phyloP scores from a whole-genome alignment of 495 filamentous ascomycete genomes.

The Hypoxylon subgilvum region DNA sequence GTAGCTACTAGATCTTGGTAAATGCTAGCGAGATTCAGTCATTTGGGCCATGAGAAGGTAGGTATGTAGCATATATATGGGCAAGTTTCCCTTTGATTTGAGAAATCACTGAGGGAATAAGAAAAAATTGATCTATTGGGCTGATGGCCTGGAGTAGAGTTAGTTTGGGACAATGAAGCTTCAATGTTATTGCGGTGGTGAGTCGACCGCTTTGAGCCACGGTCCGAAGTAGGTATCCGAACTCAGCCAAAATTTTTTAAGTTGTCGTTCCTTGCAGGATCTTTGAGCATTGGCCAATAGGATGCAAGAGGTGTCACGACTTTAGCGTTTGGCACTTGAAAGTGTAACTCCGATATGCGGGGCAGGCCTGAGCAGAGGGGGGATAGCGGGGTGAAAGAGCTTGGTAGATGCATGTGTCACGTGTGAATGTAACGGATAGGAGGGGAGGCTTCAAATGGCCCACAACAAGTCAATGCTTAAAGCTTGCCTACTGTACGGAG shows the following conservation, averaged over 20 bases:
- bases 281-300: constrained; percentile 30
- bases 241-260: constrained; percentile 14
- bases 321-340: background rate
- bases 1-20: constrained; percentile 1
- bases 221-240: constrained; percentile 36
- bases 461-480: no score
- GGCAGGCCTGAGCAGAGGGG: no score
- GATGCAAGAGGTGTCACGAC: background rate
- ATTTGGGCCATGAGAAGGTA: constrained; percentile 12
- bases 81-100: background rate
- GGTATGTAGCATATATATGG: no score
- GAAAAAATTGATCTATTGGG: no score
- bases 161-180: constrained; percentile 25
- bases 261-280: constrained; percentile 21
- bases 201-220: constrained; percentile 32
- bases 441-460: no score
- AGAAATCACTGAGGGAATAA: constrained; percentile 7
- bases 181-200: constrained; percentile 7
- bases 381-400: constrained; percentile 16
- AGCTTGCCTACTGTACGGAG: no score
- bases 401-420: constrained; percentile 24
- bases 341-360: constrained; percentile 30
- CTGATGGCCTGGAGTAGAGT: no score
- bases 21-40: constrained; percentile 6
- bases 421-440: no score